Evolutionary conservation across 2,329 filamentous ascomycete genomes (phyloP), one percentile per base, ranked within the genome.

Genomic region (Fusarium sp.): DNA sequence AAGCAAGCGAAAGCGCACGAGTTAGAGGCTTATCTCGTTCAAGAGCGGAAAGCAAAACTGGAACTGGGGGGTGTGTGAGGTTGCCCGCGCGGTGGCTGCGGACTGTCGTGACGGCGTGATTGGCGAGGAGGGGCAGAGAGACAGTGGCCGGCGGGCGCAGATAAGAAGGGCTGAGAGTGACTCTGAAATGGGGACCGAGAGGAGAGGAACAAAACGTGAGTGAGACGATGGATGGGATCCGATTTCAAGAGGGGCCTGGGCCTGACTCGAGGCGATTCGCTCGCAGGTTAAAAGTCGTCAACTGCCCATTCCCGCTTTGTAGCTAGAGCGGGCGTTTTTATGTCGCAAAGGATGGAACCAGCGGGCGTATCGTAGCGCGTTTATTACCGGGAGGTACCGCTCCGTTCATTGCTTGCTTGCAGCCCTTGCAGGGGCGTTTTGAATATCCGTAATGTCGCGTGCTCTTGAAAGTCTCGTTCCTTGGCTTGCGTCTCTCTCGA

Each of bases 21-120:
- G 47, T n/a, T 35, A 35, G 36, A 64, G 62, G 73, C 73, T 75
- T 75, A 75, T 75, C 73, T 74, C 61, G 65, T 57, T 35, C 31
- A 36, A 57, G 54, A 57, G 20, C n/a, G 52, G 52, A 35, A 35
- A 57, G 52, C n/a, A 33, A 33, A 50, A 68, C 66, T 65, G 69
- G 72, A 54, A 68, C 66, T 65, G 69, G 72, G 62, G 68, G 63
- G 74, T 56, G 68, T 69, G 65, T 58, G 42, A 47, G 42, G 42
- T 47, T 47, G 42, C 16, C 70, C 47, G 64, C 71, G 71, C 63
- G 61, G 68, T 69, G 71, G 71, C 45, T 52, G 72, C 61, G 72
- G 71, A 50, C 62, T 63, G 52, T 66, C 45, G 64, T 74, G 65
- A 54, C 64, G 35, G 71, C 69, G 66, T 73, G 73, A 75, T 75